Conservation (phyloP, 257 asterid genomes). For the Cruciata laevipes region DNA sequence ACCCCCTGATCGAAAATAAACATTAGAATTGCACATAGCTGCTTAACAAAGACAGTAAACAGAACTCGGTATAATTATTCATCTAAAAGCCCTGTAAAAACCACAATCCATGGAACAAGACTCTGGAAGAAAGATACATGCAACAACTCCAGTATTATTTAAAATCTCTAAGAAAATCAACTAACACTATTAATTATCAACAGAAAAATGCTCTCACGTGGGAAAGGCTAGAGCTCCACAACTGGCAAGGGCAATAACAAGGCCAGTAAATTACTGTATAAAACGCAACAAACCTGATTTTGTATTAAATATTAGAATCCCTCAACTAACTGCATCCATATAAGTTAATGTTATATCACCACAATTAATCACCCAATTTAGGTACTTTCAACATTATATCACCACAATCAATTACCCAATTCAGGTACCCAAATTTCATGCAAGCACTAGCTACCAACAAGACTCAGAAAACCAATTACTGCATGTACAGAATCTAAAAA, state of each 20-base stretch:
- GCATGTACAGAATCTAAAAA: background rate
- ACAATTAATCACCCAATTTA: background rate
- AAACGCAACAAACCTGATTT: background rate
- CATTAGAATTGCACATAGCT: background rate
- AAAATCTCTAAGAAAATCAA: background rate
- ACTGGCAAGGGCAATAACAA: background rate
- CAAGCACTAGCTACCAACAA: background rate
- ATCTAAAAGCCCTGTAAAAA: background rate
- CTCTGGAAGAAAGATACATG: background rate
- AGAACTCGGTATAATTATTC: no score
- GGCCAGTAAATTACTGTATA: background rate
- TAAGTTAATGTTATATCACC: no score
- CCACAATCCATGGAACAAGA: background rate
- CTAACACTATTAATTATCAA: background rate
- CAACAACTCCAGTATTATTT: background rate
- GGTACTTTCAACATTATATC: background rate
- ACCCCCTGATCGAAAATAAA: slow-evolving; percentile 51
- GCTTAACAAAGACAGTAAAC: background rate
- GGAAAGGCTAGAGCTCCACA: background rate
- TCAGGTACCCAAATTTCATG: background rate
- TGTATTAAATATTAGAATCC: no score
- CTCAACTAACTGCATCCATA: no score
- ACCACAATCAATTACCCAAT: background rate
- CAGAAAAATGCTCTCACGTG: background rate
- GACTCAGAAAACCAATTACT: background rate